These are phyloP conservation scores for Auriculariales sp. DNA, from an alignment of 768 basidiomycete species.

Conservation along the genomic window DNA sequence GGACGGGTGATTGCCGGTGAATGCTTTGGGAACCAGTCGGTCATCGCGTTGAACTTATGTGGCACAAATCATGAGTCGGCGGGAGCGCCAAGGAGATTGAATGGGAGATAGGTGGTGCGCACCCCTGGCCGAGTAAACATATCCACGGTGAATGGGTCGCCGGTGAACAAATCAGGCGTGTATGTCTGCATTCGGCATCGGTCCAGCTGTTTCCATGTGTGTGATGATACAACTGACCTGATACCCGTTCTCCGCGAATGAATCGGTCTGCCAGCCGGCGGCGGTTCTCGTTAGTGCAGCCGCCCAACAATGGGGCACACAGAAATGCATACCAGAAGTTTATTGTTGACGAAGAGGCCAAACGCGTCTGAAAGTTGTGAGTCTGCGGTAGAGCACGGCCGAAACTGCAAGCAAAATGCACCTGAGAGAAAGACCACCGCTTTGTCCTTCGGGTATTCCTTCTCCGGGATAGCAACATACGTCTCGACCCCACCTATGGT, in stretches of 20 bases:
- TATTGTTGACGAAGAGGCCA: conserved; percentile 18
- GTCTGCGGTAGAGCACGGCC: not conserved
- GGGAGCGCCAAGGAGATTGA: not conserved
- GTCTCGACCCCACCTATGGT: conserved; percentile 30
- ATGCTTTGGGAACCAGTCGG: conserved; percentile 31
- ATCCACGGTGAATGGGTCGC: conserved; percentile 18
- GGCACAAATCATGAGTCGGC: not conserved
- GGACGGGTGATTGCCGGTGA: conserved; percentile 27
- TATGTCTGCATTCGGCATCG: conserved; percentile 10
- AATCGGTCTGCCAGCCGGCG: conserved; percentile 23
- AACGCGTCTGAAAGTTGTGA: not conserved
- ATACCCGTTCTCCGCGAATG: conserved; percentile 27
- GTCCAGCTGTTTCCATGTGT: conserved; percentile 25
- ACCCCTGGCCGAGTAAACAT: conserved; percentile 6
- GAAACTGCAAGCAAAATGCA: conserved; percentile 16
- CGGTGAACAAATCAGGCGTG: conserved; percentile 22
- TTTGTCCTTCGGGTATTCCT: conserved; percentile 35
- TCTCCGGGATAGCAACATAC: conserved; percentile 41
- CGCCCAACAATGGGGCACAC: not conserved
- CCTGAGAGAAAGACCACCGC: conserved; percentile 41
- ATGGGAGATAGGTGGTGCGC: not conserved
- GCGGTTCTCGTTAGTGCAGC: not conserved
- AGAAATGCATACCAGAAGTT: conserved; percentile 13
- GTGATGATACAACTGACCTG: conserved; percentile 8
- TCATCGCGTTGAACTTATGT: conserved; percentile 22